Evolutionary conservation across 768 basidiomycete species (phyloP).

Genomic region (Mrakia blollopis): DNA sequence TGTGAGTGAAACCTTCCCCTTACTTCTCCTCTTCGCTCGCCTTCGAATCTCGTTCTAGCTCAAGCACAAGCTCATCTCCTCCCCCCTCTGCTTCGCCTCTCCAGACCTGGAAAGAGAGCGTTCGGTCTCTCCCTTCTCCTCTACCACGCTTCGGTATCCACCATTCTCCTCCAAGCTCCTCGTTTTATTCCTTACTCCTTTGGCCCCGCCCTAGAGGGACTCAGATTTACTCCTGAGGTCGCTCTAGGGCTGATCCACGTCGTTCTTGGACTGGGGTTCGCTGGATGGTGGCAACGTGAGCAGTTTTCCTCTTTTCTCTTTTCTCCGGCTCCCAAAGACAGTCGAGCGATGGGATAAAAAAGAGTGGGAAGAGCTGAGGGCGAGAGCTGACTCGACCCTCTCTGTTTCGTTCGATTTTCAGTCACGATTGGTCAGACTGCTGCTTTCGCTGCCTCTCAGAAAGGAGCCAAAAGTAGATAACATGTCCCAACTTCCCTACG

Average conservation of each 20-base stretch:
- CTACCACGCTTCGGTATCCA: background rate
- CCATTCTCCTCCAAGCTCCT: background rate
- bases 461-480: background rate
- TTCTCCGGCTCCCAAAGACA: too few relatives aligned
- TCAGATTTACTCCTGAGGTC: background rate
- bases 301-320: background rate
- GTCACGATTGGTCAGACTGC: background rate
- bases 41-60: background rate
- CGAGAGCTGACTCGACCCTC: background rate
- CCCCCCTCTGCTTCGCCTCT: background rate
- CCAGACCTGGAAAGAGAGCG: background rate
- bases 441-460: background rate
- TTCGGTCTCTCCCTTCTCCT: background rate
- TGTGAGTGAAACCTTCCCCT: background rate
- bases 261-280: background rate
- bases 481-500: too few relatives aligned
- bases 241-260: background rate
- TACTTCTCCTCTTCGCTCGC: background rate
- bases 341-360: background rate
- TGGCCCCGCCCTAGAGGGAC: background rate
- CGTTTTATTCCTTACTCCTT: background rate
- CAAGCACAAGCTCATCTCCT: background rate
- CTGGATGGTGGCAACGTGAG: background rate
- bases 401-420: background rate
- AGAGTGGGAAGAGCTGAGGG: background rate